phyloP scores from a whole-genome alignment of 805 yeast species.

The Komagataella mondaviorum region DNA sequence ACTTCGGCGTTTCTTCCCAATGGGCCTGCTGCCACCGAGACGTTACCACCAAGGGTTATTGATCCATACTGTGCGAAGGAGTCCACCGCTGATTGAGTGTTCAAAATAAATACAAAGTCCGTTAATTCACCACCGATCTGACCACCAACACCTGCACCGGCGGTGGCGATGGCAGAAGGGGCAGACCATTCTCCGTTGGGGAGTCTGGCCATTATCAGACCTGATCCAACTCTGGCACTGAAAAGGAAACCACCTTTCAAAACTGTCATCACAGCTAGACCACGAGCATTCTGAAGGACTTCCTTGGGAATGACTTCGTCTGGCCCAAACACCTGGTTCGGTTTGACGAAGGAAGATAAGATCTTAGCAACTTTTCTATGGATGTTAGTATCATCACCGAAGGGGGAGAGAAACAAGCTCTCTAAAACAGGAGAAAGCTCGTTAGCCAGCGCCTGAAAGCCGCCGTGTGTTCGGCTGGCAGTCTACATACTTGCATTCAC shows the following conservation, averaged over 20 bases:
- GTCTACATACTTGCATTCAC: slow-evolving; percentile 69
- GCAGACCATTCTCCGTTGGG: slow-evolving; percentile 98
- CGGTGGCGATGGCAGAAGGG: slow-evolving; percentile 89
- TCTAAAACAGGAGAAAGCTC: neutral
- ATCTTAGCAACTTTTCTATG: slow-evolving; percentile 84
- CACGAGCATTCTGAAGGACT: slow-evolving; percentile 79
- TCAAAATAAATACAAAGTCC: slow-evolving; percentile 87
- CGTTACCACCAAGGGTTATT: slow-evolving; percentile 87
- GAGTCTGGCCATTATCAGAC: slow-evolving; percentile 84
- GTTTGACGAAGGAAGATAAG: slow-evolving; percentile 80
- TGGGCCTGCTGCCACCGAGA: slow-evolving; percentile 96
- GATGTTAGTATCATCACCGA: slow-evolving; percentile 1
- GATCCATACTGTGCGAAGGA: slow-evolving; percentile 92
- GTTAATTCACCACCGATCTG: slow-evolving; percentile 94
- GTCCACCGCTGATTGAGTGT: slow-evolving; percentile 78
- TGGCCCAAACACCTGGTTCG: slow-evolving; percentile 85
- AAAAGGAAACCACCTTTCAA: slow-evolving; percentile 92
- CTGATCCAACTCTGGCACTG: slow-evolving; percentile 96
- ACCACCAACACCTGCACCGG: slow-evolving; percentile 99
- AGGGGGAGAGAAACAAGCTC: slow-evolving; percentile 1
- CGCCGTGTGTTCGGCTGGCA: neutral
- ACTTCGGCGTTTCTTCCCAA: slow-evolving; percentile 96
- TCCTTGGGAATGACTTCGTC: slow-evolving; percentile 85
- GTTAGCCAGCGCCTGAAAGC: neutral
- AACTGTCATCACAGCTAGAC: slow-evolving; percentile 86